Conservation (phyloP, 495 filamentous ascomycete species). For the Penicillium cosmopolitanum region DNA sequence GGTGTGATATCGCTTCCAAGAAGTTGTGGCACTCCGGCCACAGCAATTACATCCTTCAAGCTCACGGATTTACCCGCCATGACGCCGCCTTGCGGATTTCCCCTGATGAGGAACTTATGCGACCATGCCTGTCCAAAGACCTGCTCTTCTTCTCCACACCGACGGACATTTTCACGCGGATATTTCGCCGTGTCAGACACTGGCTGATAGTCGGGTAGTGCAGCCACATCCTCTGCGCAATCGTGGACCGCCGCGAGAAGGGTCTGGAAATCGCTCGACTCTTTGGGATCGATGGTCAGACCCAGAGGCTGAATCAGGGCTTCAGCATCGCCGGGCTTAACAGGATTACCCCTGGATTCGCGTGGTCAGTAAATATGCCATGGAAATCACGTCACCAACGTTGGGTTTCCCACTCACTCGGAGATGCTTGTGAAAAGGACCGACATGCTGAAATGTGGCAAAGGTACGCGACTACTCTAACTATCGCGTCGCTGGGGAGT, state of each 20-base stretch:
- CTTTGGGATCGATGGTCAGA: conserved; percentile 33
- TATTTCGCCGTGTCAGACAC: conserved; percentile 29
- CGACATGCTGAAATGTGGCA: conserved; percentile 26
- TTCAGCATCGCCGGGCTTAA: conserved; percentile 34
- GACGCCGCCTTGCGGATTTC: conserved; percentile 52
- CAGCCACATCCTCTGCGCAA: conserved; percentile 33
- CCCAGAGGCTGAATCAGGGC: conserved; percentile 28
- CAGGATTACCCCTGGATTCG: conserved; percentile 28
- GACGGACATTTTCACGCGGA: conserved; percentile 35
- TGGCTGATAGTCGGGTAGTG: conserved; percentile 40
- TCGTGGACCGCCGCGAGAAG: conserved; percentile 40
- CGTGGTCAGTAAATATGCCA: conserved; percentile 6
- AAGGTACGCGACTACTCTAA: neutral
- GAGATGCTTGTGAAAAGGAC: conserved; percentile 41
- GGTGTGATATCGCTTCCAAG: conserved; percentile 41
- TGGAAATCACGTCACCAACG: neutral
- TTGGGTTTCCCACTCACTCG: conserved; percentile 22
- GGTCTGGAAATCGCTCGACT: conserved; percentile 35
- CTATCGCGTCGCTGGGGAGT: neutral
- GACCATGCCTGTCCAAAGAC: conserved; percentile 39
- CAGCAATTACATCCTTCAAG: conserved; percentile 53
- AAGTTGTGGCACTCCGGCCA: conserved; percentile 44
- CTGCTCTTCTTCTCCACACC: conserved; percentile 32
- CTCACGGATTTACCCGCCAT: conserved; percentile 82
- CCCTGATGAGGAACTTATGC: conserved; percentile 35